Evolutionary conservation across 768 basidiomycete genomes (phyloP), one percentile per base, ranked within the genome.

Genomic region (Psilocybe sp.): DNA sequence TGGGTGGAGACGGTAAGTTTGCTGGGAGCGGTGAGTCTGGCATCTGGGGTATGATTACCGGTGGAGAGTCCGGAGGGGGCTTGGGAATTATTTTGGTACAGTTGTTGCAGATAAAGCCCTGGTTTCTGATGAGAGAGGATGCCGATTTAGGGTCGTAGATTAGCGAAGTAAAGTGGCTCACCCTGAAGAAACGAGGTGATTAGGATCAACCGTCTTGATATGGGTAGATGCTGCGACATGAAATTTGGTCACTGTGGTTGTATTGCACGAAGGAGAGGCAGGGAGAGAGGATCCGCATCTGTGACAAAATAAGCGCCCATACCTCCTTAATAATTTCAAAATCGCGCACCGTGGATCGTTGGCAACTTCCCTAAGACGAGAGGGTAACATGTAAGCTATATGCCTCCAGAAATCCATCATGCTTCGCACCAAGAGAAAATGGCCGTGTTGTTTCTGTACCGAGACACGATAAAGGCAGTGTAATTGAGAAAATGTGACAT

Each of bases 301-400:
- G 40, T 44, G 46, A 36, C 23, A 28, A 28, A 7, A 28, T 8
- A 34, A 37, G 15, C 19, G 34, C 10, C 16, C 14, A 31, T 15
- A 13, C 34, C n/a, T n/a, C n/a, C n/a, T n/a, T n/a, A n/a, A n/a
- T n/a, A n/a, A n/a, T n/a, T n/a, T n/a, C n/a, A n/a, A n/a, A n/a
- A n/a, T n/a, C n/a, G n/a, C n/a, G 16, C 47, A 83, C 80, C 81
- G 77, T 8, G 84, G 72, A 57, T 87, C 85, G 59, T 87, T 87
- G 15, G 82, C 85, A 55, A 84, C 54, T 60, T 87, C 84, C 79
- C 80, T 82, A 44, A 46, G 23, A 28, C 40, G 13, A 35, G 37
- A 36, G 15, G 40, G 15, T 39, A 23, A 54, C 10, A 55, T 15
- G 32, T 28, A 28, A 35, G 36, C 50, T 34, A n/a, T 46, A n/a